Conservation (phyloP, 73 alveolate species). For the Tetrahymena borealis region DNA sequence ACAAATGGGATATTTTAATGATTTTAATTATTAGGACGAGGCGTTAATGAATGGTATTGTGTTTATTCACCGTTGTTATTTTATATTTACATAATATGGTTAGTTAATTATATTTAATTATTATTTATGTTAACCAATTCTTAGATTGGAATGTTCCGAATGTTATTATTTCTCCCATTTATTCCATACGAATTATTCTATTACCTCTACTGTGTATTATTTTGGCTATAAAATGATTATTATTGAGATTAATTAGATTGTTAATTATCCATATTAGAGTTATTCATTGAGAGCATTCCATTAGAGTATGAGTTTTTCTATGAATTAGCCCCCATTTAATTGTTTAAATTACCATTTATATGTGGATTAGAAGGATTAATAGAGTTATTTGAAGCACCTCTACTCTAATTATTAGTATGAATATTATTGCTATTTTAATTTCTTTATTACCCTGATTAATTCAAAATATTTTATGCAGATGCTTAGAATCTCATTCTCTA, state of each 20-base stretch:
- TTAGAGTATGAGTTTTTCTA: too few relatives aligned
- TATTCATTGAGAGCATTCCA: too few relatives aligned
- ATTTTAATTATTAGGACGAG: background rate
- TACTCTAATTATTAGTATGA: background rate
- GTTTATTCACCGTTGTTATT: background rate
- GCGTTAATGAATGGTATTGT: background rate
- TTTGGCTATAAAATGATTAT: background rate
- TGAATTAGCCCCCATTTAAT: too few relatives aligned
- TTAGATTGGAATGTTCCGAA: background rate
- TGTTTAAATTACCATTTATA: too few relatives aligned
- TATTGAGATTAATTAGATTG: too few relatives aligned
- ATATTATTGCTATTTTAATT: background rate
- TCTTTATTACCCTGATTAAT: background rate
- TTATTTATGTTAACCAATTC: background rate
- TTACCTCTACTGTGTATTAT: background rate
- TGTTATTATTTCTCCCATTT: background rate
- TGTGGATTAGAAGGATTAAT: background rate
- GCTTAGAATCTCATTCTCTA: background rate
- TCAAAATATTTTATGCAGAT: background rate
- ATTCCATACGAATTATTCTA: background rate
- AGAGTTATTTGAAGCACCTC: background rate
- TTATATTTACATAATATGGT: background rate
- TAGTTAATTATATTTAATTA: background rate
- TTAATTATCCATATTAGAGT: too few relatives aligned
- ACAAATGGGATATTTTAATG: background rate